Evolutionary conservation across 768 basidiomycete genomes (phyloP).

Genomic region (Pleurotus eryngii): DNA sequence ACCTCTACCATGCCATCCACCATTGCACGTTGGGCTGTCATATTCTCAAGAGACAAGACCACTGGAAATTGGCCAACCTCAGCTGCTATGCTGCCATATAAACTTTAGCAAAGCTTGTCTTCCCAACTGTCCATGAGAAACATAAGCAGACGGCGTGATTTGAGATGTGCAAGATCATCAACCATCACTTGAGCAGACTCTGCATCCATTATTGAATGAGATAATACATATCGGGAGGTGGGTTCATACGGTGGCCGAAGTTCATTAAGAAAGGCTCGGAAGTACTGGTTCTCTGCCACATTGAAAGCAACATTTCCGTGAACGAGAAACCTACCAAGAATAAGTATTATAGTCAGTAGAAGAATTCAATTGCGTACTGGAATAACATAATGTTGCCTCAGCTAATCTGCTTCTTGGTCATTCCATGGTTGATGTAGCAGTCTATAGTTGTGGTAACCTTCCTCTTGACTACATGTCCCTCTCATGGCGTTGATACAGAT

Average conservation of each 20-base stretch:
- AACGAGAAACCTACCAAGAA: constrained; percentile 13
- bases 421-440: too few relatives aligned
- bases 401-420: too few relatives aligned
- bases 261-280: constrained; percentile 18
- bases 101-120: constrained; percentile 17
- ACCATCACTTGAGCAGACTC: constrained; percentile 12
- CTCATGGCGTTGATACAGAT: too few relatives aligned
- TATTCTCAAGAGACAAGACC: constrained; percentile 20
- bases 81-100: constrained; percentile 23
- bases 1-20: constrained; percentile 20
- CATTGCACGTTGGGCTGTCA: constrained; percentile 17
- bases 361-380: too few relatives aligned
- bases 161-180: constrained; percentile 10
- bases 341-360: too few relatives aligned
- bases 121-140: constrained; percentile 30
- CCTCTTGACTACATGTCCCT: too few relatives aligned
- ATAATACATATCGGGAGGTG: constrained; percentile 20
- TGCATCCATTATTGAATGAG: constrained; percentile 18
- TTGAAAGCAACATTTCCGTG: constrained; percentile 22
- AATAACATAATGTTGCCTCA: too few relatives aligned
- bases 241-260: constrained; percentile 21
- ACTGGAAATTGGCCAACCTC: constrained; percentile 20
- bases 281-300: constrained; percentile 16
- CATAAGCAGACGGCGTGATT: constrained; percentile 11
- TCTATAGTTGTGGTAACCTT: too few relatives aligned